Evolutionary conservation across 169 alveolate genomes (phyloP), one percentile per base, ranked within the genome.

Genomic region (Eimeria necatrix): DNA sequence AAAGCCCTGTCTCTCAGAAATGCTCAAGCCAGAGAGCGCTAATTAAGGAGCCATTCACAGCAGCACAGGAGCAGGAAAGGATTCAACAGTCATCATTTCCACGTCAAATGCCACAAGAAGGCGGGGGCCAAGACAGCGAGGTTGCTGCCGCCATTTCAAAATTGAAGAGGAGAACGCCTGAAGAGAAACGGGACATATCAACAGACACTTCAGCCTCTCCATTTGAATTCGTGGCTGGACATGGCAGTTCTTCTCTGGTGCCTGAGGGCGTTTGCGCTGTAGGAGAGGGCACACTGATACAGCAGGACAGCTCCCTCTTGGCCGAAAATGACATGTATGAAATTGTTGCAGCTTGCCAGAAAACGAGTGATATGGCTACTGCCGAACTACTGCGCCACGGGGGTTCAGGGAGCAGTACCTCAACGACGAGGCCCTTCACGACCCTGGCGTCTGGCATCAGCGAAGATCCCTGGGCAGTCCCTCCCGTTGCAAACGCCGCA

Each of bases 211-310:
- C 87, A 8, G 87, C 9, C 26, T 6, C 59, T 12, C 9, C 64
- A 0, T 32, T 76, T 4, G 64, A 76, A 7, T 73, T 2, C 52
- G 48, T 9, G 8, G 56, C 51, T 20, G 46, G 52, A 6, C 52
- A 26, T 9, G 24, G 61, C 87, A 46, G 87, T 10, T 48, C 48
- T 60, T 76, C 87, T 10, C 3, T 41, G 64, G 61, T 76, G 53
- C 87, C 87, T 41, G 87, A 76, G 61, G 87, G 64, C 26, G 61
- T 46, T 4, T 49, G 41, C 41, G 87, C 87, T 14, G 87, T 76
- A 20, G 87, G 87, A 49, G 87, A 76, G 20, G 83, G 83, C 18
- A 73, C 24, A 24, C 83, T 73, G 16, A 48, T 73, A 7, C 56
- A 73, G 52, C 56, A 22, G 8, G 83, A 73, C 51, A 24, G 48